Evolutionary conservation across 2,329 filamentous ascomycete genomes (phyloP), one percentile per base, ranked within the genome.

Genomic region (Trichoderma atrobrunneum): DNA sequence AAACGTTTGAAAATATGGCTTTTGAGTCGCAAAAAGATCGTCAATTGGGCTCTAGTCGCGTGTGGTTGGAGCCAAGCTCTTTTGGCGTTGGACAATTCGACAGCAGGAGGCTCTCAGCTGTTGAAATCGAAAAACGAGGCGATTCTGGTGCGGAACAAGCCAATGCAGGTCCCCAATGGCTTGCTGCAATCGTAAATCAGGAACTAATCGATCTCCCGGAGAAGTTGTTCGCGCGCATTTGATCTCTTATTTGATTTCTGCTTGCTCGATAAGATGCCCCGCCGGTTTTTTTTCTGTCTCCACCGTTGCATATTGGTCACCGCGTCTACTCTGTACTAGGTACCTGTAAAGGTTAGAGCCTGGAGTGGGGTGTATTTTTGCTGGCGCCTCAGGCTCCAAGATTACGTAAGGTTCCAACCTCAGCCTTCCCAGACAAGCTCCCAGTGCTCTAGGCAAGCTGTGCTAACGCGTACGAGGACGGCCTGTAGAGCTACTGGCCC

Each of bases 361-460:
- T n/a, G 16, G 36, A 30, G 39, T 48, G 62, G 59, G 39, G 18
- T 70, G 30, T 30, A 16, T 2, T 2, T n/a, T 16, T 26, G 18
- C 62, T 36, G 51, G 24, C 62, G 81, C 80, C 81, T 82, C 75
- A 82, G 78, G 80, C 76, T 74, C 72, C 36, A 18, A 73, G 74
- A 74, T 74, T 39, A 62, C 51, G 68, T 74, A 75, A 82, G 77
- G 75, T 77, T 78, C 71, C 78, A 74, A 77, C 74, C 56, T 75
- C 79, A 81, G 79, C 80, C 79, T 80, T 78, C 74, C 76, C 74
- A 28, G 61, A 14, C 39, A 39, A 63, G 64, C 63, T 66, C 75
- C 75, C 76, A 74, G 74, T 77, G 78, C 79, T 84, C 83, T 76
- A 85, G 83, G 83, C 83, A 85, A 85, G 83, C 83, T 84, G 79